Base-by-base conservation (phyloP, 805 yeast species). In the Yamadazyma paraphyllophila region DNA sequence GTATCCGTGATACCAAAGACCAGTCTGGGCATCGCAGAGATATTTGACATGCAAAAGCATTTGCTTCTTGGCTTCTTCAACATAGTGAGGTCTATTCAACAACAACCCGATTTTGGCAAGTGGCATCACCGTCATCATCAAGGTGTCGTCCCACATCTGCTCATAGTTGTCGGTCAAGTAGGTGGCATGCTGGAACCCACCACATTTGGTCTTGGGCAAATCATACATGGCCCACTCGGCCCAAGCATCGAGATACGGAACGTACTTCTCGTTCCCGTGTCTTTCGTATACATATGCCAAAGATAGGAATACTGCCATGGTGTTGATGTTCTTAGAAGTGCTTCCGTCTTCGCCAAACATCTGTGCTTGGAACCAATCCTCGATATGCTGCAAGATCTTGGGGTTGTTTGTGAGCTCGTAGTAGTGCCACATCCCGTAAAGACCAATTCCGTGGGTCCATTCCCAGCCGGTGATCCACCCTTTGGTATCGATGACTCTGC, bases 381-480 rank as follows among this genome's bases (percentile, higher is more conserved):
- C 44, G 31, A 65, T 61, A 15, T 52, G 55, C 3, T 51, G 41
- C 40, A 63, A 50, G 8, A 58, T 54, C 20, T 51, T 39, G n/a
- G 45, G 42, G 39, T 62, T 51, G 14, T 56, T 55, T 25, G 65
- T 65, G 16, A 60, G 51, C 25, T 56, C 57, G 43, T 61, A 61
- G 48, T 60, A 65, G 39, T 65, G 66, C 69, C 69, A 65, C 62
- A 65, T 58, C 11, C 71, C 71, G 45, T 65, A 63, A 16, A 66
- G 56, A 3, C 70, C 70, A 32, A 66, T 63, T 3, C 71, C 71
- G 35, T 66, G 70, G 13, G 69, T 66, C 70, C 71, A 66, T 46
- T 66, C 71, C 70, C 71, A 66, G 13, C 65, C 69, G n/a, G 65
- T 57, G 17, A 53, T 49, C 71, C 71, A 66, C n/a, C 67, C 67